Evolutionary conservation across 257 asterid species (phyloP).

Genomic region (Capsicum pubescens): DNA sequence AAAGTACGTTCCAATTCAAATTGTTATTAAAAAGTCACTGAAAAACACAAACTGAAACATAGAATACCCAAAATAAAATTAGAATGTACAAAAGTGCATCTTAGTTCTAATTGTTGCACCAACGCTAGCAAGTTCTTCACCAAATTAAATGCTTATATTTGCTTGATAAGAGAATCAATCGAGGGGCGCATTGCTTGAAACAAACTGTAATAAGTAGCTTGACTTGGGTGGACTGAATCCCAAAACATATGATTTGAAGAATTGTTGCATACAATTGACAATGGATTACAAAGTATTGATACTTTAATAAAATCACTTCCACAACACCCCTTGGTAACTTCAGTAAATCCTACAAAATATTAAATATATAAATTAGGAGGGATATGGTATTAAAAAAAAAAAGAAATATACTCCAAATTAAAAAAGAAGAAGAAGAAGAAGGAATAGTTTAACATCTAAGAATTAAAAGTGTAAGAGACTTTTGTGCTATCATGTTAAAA

Average conservation of each 20-base stretch:
- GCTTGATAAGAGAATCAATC: conserved; percentile 32
- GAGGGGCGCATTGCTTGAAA: conserved; percentile 43
- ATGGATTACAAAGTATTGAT: conserved; percentile 51
- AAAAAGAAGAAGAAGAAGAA: too few species aligned
- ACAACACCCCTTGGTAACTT: conserved; percentile 63
- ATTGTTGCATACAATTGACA: conserved; percentile 48
- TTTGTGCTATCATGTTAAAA: too few species aligned
- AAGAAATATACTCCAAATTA: background rate
- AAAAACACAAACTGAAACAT: too few species aligned
- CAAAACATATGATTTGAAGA: conserved; percentile 61
- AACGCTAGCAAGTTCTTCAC: too few species aligned
- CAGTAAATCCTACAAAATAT: conserved; percentile 49
- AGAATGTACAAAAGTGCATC: too few species aligned
- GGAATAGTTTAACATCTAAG: background rate
- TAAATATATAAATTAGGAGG: background rate
- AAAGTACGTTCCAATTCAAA: too few species aligned
- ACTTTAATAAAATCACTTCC: conserved; percentile 63
- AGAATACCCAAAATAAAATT: too few species aligned
- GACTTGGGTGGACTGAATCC: conserved; percentile 72
- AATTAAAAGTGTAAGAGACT: background rate
- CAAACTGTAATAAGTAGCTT: conserved; percentile 50
- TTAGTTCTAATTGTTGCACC: too few species aligned
- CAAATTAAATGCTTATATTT: background rate
- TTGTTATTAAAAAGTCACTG: too few species aligned
- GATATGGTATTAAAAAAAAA: background rate